Base-by-base conservation (phyloP, 495 filamentous ascomycete species). In the Ascodesmis nigricans region DNA sequence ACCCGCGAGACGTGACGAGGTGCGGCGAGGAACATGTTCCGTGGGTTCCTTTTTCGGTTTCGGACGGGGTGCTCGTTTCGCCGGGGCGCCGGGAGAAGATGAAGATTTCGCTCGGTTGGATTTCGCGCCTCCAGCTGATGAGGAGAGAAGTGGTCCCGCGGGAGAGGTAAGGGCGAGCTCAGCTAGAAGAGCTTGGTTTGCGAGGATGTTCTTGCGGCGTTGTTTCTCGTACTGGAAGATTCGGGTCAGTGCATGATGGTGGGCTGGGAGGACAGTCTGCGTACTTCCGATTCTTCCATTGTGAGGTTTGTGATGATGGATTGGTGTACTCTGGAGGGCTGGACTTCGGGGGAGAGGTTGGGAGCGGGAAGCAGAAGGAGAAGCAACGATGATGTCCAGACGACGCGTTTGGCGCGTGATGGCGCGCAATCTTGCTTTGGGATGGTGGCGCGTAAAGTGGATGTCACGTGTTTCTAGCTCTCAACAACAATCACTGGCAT, bases 201-300 rank as follows among this genome's bases (percentile, higher is more conserved):
- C 70, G 15, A 73, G 71, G 33, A 80, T 80, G 33, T 77, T 80
- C 27, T 65, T 71, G 36, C 74, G 66, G 0, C 75, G 65, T 43
- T 74, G 65, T 23, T 60, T 59, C 52, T 80, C 75, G 41, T 78
- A 78, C 2, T 78, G 73, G 38, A 62, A 72, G 17, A n/a, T n/a
- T n/a, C 71, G 37, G n/a, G n/a, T n/a, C n/a, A n/a, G n/a, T n/a
- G n/a, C n/a, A n/a, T n/a, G n/a, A n/a, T n/a, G n/a, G n/a, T n/a
- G n/a, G n/a, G n/a, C n/a, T n/a, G n/a, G n/a, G n/a, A n/a, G n/a
- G n/a, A n/a, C n/a, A n/a, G n/a, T n/a, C n/a, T n/a, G n/a, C n/a
- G n/a, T n/a, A n/a, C n/a, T n/a, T n/a, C n/a, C n/a, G 35, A 29
- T 3, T 37, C 35, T 2, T 29, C 23, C 33, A 35, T 35, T 23